These are phyloP conservation scores for Adansonia gregorii DNA, from an alignment of 441 rosid genomes.

Conservation along the genomic window DNA sequence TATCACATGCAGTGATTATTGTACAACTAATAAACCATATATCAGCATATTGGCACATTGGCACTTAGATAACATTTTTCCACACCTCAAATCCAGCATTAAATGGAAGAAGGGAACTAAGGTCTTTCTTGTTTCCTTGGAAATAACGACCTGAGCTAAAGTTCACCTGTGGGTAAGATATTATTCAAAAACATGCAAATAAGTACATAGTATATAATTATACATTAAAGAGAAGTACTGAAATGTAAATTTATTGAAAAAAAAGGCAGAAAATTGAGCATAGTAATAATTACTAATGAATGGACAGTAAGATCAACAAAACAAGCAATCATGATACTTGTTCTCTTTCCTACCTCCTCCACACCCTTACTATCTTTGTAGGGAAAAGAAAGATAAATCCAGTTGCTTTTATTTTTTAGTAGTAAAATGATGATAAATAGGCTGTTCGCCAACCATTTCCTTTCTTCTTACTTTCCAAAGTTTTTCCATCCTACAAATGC, in stretches of 20 bases:
- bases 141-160: constrained; percentile 98
- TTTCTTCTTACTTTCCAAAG: background rate
- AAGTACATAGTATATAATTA: background rate
- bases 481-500: background rate
- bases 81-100: constrained; percentile 97
- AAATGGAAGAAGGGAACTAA: constrained; percentile 71
- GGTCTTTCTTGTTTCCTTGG: constrained; percentile 43
- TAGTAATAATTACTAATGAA: background rate
- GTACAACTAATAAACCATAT: constrained; percentile 19
- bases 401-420: background rate
- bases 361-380: background rate
- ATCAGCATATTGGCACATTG: constrained; percentile 14
- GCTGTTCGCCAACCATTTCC: background rate
- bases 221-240: background rate
- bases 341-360: background rate
- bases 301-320: background rate
- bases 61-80: constrained; percentile 20
- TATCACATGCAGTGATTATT: constrained; percentile 8
- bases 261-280: background rate
- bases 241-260: background rate
- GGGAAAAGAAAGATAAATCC: constrained; percentile 8
- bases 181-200: background rate
- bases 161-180: constrained; percentile 62
- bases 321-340: background rate
- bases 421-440: background rate